These are phyloP conservation scores for Helminthosporium solani DNA, from an alignment of 2,329 filamentous ascomycete species.

Conservation along the genomic window DNA sequence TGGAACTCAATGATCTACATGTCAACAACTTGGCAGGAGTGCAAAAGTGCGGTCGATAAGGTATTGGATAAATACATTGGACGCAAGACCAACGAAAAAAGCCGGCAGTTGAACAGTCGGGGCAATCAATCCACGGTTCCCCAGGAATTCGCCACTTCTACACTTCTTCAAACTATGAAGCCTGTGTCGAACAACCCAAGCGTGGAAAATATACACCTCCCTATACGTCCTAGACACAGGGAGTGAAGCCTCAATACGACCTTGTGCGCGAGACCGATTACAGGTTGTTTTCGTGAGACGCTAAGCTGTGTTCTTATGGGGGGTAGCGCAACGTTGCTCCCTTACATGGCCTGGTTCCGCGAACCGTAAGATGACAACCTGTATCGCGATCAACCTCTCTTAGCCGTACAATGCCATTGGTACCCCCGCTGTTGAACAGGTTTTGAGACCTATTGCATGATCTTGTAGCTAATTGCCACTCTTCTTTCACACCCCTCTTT, in stretches of 20 bases:
- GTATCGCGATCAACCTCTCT: not conserved
- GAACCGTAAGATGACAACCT: not conserved
- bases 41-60: slow-evolving; percentile 19
- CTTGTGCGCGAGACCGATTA: not conserved
- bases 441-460: no score
- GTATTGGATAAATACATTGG: not conserved
- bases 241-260: not conserved
- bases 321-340: not conserved
- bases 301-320: not conserved
- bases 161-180: not conserved
- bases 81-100: not conserved
- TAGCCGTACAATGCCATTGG: not conserved
- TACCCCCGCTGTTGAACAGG: not conserved
- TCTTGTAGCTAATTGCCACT: no score
- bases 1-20: slow-evolving; percentile 82
- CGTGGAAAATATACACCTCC: not conserved
- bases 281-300: not conserved
- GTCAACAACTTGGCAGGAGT: slow-evolving; percentile 31
- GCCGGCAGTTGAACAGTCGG: not conserved
- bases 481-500: no score
- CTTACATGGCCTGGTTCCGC: not conserved
- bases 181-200: not conserved
- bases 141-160: not conserved
- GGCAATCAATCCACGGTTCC: no score
- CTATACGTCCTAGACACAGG: not conserved